Base-by-base conservation (phyloP, 148 eudicot genomes). In the Arbutus unedo region DNA sequence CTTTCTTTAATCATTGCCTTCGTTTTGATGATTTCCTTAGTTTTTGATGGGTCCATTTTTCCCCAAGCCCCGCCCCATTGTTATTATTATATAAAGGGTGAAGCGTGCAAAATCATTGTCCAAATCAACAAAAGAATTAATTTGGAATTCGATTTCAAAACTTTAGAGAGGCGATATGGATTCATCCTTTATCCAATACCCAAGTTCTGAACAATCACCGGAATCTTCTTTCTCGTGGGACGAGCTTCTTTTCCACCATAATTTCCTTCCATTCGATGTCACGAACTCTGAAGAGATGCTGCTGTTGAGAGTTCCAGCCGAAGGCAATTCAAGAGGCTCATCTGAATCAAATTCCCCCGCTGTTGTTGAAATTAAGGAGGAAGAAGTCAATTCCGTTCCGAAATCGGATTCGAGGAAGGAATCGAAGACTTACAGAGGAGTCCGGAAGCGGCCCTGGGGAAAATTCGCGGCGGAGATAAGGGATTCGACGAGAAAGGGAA, bases 391-490 rank as follows among this genome's bases (percentile, higher is more conserved):
- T 16, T 83, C 82, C 9, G 38, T 1, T 8, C 43, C 74, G 2
- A 23, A 23, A 25, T 6, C 14, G 14, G 62, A 54, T 3, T 2
- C 44, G 0, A 13, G 54, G 80, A 11, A 31, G 21, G 49, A 73
- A 56, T 25, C 45, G 31, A 83, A 83, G 79, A 8, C 86, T 4
- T 93, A 89, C 71, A 79, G 91, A 25, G 96, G 96, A 8, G 93
- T 93, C 4, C 78, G 96, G 51, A 80, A 82, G 84, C 91, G 95
- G 45, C 92, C 92, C 0, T 90, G 92, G 94, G 92, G 94, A 5
- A 91, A 90, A 9, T 91, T 59, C n/a, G 93, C 93, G 5, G 95
- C 93, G 7, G 95, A 92, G 70, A 92, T 92, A 8, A 68, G 93
- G 11, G 93, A 93, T 75, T 89, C 93, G 15, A 90, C 92, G 3